Percentiles rank a stretch among this genome's conserved stretches.
phyloP scores from a whole-genome alignment of 805 yeast genomes.

The Metschnikowia gelsemii region DNA sequence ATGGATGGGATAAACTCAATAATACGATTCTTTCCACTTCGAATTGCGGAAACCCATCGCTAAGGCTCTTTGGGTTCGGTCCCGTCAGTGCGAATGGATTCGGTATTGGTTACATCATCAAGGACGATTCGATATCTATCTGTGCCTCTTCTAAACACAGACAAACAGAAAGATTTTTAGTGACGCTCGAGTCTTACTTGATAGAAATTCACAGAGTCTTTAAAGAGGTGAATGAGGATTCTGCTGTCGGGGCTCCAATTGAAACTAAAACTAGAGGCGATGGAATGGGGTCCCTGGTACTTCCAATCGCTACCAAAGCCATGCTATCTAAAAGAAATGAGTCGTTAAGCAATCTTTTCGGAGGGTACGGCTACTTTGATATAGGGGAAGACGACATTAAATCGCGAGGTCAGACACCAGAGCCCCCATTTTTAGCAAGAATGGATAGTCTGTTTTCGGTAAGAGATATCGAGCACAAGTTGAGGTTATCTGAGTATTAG shows the following conservation, averaged over 20 bases:
- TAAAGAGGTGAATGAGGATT: conserved; percentile 24
- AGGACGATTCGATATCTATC: conserved; percentile 50
- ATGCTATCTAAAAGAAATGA: conserved; percentile 14
- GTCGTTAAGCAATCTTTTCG: conserved; percentile 39
- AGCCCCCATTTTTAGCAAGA: conserved; percentile 46
- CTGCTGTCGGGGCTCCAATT: conserved; percentile 24
- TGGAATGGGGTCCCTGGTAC: conserved; percentile 1
- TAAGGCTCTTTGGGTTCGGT: conserved; percentile 58
- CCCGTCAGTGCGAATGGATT: conserved; percentile 59
- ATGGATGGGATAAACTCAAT: conserved; percentile 85
- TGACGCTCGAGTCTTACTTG: conserved; percentile 51
- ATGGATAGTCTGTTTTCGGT: conserved; percentile 41
- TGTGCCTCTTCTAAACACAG: conserved; percentile 62
- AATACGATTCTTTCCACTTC: conserved; percentile 63
- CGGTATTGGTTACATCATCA: conserved; percentile 56
- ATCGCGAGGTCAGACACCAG: conserved; percentile 59
- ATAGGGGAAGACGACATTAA: conserved; percentile 53
- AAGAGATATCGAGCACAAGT: conserved; percentile 62
- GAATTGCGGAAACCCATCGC: conserved; percentile 61
- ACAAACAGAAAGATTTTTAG: conserved; percentile 55
- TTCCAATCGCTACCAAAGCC: conserved; percentile 10
- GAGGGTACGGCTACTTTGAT: conserved; percentile 63
- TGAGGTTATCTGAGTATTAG: conserved; percentile 61
- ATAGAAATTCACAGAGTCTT: conserved; percentile 42
- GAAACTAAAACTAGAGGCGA: conserved; percentile 26